Evolutionary conservation across 2,329 filamentous ascomycete genomes (phyloP), one percentile per base, ranked within the genome.

Genomic region (Ophiostoma himal-ulmi): DNA sequence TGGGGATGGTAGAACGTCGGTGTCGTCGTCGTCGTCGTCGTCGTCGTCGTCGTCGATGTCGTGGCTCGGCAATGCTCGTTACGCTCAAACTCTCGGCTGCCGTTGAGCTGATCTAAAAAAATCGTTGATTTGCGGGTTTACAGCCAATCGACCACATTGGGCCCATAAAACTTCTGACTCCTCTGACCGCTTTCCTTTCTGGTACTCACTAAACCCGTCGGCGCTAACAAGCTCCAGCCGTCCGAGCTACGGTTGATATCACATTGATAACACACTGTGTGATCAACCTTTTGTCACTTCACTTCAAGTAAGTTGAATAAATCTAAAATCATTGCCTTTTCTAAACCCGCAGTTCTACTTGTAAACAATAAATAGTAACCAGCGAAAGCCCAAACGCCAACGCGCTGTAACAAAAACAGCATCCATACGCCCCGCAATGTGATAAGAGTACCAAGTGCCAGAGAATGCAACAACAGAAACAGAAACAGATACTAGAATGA

Each of bases 151-250:
- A 44, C 10, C 62, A 36, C n/a, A 39, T 41, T 26, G 37, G 62
- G 22, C n/a, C 64, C 36, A 22, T 37, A 39, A 39, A 22, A n/a
- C 10, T 64, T 72, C 57, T 72, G 71, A 70, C 71, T 57, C 6
- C 1, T 6, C 3, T 67, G 65, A 72, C 71, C 71, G 71, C 71
- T 52, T 69, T 39, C 62, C 10, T 22, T 5, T 37, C 14, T 39
- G 7, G 36, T 22, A 11, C 17, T n/a, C 57, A 30, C 54, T 34
- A 13, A 30, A n/a, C 20, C 48, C 3, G 20, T 22, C 20, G 48
- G 52, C 52, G 52, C 52, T 57, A 57, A 26, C 11, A 30, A 26
- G 52, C 52, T 57, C n/a, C n/a, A 57, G 52, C 52, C n/a, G n/a
- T 3, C 52, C 48, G 48, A 57, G 17, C 44, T 57, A 54, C n/a